Evolutionary conservation across 371 early-diverging fungal genomes (phyloP), one percentile per base, ranked within the genome.

Genomic region (Nosema muscidifuracis): DNA sequence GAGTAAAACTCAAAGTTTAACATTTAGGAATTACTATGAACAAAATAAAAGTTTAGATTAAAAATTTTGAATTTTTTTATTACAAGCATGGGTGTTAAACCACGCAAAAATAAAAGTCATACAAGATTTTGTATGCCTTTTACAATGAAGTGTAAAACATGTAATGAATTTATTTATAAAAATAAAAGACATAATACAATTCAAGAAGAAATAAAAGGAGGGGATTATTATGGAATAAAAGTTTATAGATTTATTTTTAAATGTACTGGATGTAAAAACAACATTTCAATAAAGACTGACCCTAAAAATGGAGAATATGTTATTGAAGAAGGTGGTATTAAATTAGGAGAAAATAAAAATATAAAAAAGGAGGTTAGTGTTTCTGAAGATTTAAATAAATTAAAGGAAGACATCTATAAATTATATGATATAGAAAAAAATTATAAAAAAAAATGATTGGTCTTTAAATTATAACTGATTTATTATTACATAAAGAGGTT

Each of bases 211-310:
- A 87, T 88, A 0, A 85, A 87, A 47, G 88, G 86, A 13, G 93
- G 92, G 79, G 85, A 82, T 28, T 97, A 93, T 80, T 85, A 90
- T 56, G 85, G 76, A 50, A 91, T 92, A 79, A 86, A 89, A 80
- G 89, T 93, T 72, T 93, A 88, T 79, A 88, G 95, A 18, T 96
- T 97, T 81, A 91, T 92, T 80, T 93, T 97, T 67, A 86, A 91
- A 68, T 97, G 97, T 76, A 91, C 92, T 26, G 84, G 87, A 28
- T 97, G 97, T 82, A 88, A 91, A 0, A 89, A 89, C 0, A 93
- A 92, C 82, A 91, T 95, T 53, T 92, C 95, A 0, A 94, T 92
- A 85, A 93, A 92, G 75, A 95, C 97, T 0, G 95, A 96, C 80
- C 95, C 95, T 0, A 87, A 91, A 77, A 94, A 93, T 80, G 85